phyloP scores from a whole-genome alignment of 371 early-diverging fungal species.

The Dichotomocladium elegans region DNA sequence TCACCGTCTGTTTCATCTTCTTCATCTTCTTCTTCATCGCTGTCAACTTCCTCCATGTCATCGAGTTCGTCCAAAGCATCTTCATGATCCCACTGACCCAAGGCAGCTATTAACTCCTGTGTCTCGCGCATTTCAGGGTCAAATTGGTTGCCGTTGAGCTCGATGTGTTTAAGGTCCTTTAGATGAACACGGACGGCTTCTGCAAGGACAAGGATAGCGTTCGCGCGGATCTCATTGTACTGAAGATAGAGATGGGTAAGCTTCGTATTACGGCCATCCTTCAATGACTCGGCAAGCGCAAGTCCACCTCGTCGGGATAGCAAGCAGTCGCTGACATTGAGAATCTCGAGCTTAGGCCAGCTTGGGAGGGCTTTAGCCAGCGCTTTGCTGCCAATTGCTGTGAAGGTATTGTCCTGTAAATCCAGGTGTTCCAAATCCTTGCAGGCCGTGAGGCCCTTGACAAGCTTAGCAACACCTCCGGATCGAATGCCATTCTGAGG shows the following conservation, averaged over 20 bases:
- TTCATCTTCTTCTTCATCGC: slow-evolving; percentile 71
- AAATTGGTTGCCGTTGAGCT: slow-evolving; percentile 92
- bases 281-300: slow-evolving; percentile 63
- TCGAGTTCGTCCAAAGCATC: slow-evolving; percentile 89
- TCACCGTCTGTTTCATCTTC: slow-evolving; percentile 61
- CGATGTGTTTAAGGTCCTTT: slow-evolving; percentile 58
- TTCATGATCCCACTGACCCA: slow-evolving; percentile 65
- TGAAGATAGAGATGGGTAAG: slow-evolving; percentile 73
- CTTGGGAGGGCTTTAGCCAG: slow-evolving; percentile 72
- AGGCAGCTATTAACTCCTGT: slow-evolving; percentile 64
- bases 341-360: slow-evolving; percentile 74
- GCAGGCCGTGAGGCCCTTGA: slow-evolving; percentile 71
- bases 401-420: slow-evolving; percentile 97
- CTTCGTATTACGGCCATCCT: slow-evolving; percentile 40
- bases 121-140: slow-evolving; percentile 74
- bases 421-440: slow-evolving; percentile 73
- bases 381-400: slow-evolving; percentile 74
- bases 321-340: slow-evolving; percentile 92
- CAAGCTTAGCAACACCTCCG: slow-evolving; percentile 79
- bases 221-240: slow-evolving; percentile 87
- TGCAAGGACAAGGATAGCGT: slow-evolving; percentile 67
- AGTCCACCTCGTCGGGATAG: slow-evolving; percentile 73
- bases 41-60: slow-evolving; percentile 90
- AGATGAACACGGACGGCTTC: slow-evolving; percentile 60
- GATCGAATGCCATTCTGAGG: slow-evolving; percentile 97